Base-by-base conservation (phyloP, 257 asterid genomes). In the Craterostigma plantagineum region DNA sequence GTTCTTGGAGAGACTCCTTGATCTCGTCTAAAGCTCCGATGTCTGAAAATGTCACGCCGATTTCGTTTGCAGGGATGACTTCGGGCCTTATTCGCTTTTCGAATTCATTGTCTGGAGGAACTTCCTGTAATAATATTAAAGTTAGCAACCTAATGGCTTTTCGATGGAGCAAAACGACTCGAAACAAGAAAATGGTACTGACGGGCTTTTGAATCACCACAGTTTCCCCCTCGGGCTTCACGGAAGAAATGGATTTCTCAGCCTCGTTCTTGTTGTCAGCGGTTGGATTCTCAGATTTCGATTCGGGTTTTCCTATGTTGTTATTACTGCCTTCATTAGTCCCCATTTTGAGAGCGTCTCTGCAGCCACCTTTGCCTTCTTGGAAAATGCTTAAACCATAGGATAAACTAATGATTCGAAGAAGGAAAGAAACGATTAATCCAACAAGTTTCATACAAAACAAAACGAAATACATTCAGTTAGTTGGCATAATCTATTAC, bases 71-170 rank as follows among this genome's bases (percentile, higher is more conserved):
- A 5, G 94, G 95, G 63, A 90, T 90, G 18, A 90, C 99, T 72
- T 79, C 99, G 16, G 93, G 84, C 54, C 95, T 70, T 57, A 83
- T 83, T 36, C 95, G 93, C 63, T 82, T 90, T 58, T 90, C 95
- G 16, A 79, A 82, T 62, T 90, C 99, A 51, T 90, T 83, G 70
- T 90, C 99, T 1, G 95, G 98, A 61, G 66, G 69, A 39, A 64
- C 55, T 61, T 90, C 99, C 99, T 83, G 95, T 33, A 33, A 33
- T 50, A 27, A 51, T 36, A 35, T 13, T 48, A 51, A 55, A 23
- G 30, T 23, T 23, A 23, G 30, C 6, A 6, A 23, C 30, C 30
- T 23, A 23, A 23, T 23, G n/a, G n/a, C n/a, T n/a, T n/a, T n/a
- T n/a, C n/a, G n/a, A n/a, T n/a, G n/a, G n/a, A n/a, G n/a, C n/a